phyloP scores from a whole-genome alignment of 306 rosid genomes.

The Vicia villosa region DNA sequence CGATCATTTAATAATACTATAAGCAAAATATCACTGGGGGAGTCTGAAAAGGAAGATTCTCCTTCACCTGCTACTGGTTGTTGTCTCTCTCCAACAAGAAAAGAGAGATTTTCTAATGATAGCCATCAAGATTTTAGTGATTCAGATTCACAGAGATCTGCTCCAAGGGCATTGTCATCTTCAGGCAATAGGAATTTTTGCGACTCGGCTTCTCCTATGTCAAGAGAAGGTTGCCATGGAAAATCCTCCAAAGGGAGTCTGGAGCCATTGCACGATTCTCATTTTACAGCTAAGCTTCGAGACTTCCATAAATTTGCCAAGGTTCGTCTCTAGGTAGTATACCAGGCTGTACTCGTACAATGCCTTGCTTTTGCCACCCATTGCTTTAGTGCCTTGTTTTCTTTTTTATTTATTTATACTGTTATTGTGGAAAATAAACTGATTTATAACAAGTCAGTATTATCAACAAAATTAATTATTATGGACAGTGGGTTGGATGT shows the following conservation, averaged over 20 bases:
- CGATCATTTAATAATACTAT: slow-evolving; percentile 62
- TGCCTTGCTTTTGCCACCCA: neutral
- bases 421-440: slow-evolving; percentile 23
- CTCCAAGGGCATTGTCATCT: slow-evolving; percentile 61
- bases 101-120: slow-evolving; percentile 59
- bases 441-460: neutral
- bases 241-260: slow-evolving; percentile 62
- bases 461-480: slow-evolving; percentile 9
- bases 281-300: slow-evolving; percentile 87
- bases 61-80: slow-evolving; percentile 50
- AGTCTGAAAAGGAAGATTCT: slow-evolving; percentile 78
- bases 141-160: slow-evolving; percentile 64
- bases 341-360: neutral
- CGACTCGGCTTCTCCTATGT: slow-evolving; percentile 62
- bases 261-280: slow-evolving; percentile 66
- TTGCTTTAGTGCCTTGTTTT: slow-evolving; percentile 4
- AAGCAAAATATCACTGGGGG: slow-evolving; percentile 61
- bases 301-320: slow-evolving; percentile 89
- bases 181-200: slow-evolving; percentile 56
- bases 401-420: neutral
- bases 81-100: slow-evolving; percentile 55
- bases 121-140: slow-evolving; percentile 63
- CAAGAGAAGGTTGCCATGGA: slow-evolving; percentile 82
- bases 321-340: slow-evolving; percentile 49
- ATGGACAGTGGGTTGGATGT: slow-evolving; percentile 5